Evolutionary conservation across 2,329 filamentous ascomycete genomes (phyloP), one percentile per base, ranked within the genome.

Genomic region (Aspergillus felis): DNA sequence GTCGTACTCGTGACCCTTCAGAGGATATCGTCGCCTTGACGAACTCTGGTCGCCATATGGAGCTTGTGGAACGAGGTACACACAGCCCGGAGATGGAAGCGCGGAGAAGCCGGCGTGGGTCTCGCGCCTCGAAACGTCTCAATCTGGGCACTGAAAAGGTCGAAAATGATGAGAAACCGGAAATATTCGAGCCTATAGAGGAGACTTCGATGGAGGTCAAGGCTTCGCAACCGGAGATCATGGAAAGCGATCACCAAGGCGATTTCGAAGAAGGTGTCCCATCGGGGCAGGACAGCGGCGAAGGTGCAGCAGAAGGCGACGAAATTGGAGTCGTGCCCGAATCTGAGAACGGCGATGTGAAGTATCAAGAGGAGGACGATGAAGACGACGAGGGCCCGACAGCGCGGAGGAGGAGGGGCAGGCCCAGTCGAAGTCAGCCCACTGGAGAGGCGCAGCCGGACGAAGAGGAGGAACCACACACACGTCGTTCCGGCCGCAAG

Each of bases 11-110:
- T 60, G 82, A 84, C 61, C 75, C 81, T 3, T 79, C 82, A 27
- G 80, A 82, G 38, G 79, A 82, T 35, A 78, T 87, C 14, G 73
- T 85, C 49, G 82, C 81, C 17, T 73, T 87, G 48, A 82, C 84
- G 3, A 81, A 83, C 61, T 86, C 84, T 7, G 84, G 84, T 20
- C 81, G 77, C 57, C 83, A 87, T 68, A 78, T 79, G 57, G 71
- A 82, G 54, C 76, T 83, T 4, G 74, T 85, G 9, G 77, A 83
- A 58, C 74, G 78, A 61, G 82, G 80, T 27, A 84, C 83, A 2
- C 75, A 74, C 44, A 85, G 79, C 56, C 80, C 83, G 3, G 79
- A 83, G 58, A 69, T 71, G 29, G 63, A 66, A 42, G 6, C 27
- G 29, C 55, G 49, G 27, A 57, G 56, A 10, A 61, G 58, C 32